phyloP scores from a whole-genome alignment of 495 filamentous ascomycete species.

The Neurospora tetrasperma region DNA sequence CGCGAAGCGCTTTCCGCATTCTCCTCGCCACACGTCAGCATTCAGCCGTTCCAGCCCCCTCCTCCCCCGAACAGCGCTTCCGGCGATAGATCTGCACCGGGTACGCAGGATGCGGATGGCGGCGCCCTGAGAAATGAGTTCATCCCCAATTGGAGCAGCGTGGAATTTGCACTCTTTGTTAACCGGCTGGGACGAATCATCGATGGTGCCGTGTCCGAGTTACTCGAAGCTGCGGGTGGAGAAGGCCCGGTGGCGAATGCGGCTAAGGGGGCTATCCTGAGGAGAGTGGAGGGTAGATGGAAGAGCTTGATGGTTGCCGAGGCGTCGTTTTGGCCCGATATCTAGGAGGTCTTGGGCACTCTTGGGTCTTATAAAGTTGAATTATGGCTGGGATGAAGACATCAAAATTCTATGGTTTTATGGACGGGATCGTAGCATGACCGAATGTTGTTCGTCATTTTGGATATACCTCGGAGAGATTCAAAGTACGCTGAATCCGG shows the following conservation, averaged over 20 bases:
- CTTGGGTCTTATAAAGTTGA: not conserved
- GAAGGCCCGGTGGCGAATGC: constrained; percentile 7
- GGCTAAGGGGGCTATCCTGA: constrained; percentile 16
- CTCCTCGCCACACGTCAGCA: not conserved
- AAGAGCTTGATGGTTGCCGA: constrained; percentile 25
- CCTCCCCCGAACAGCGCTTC: not conserved
- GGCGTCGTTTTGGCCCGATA: constrained; percentile 25
- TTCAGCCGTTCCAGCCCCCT: not conserved
- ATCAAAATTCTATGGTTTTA: not conserved
- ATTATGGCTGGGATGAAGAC: not conserved
- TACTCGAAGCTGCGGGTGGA: constrained; percentile 7
- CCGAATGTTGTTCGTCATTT: not conserved
- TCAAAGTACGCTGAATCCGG: not conserved
- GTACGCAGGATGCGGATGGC: constrained; percentile 42
- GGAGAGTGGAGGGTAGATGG: constrained; percentile 23
- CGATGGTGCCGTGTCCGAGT: constrained; percentile 18
- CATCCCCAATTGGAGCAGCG: constrained; percentile 56
- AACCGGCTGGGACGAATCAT: constrained; percentile 20
- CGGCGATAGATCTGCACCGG: not conserved
- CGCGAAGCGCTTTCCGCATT: not conserved
- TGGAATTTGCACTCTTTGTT: constrained; percentile 50
- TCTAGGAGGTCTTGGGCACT: constrained; percentile 1
- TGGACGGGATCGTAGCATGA: not conserved
- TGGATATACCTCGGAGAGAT: not conserved
- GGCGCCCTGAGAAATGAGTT: constrained; percentile 52